Base-by-base conservation (phyloP, 495 filamentous ascomycete genomes). In the Penicillium lividum region DNA sequence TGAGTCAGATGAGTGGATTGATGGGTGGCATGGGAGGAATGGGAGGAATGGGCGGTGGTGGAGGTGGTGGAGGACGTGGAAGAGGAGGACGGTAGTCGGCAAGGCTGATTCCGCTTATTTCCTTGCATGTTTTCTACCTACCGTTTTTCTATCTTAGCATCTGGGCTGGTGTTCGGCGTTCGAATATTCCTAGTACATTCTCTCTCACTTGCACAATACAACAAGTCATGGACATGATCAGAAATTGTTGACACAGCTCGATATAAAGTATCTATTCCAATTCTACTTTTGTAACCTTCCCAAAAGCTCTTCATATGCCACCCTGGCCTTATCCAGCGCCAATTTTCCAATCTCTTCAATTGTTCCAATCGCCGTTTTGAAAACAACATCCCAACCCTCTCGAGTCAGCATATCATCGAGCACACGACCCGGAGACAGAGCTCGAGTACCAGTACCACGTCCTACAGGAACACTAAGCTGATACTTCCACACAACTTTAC, bases 1-100 rank as follows among this genome's bases (percentile, higher is more conserved):
- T 93, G 89, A 87, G 87, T 77, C 88, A 90, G 60, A 89, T 92
- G 85, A 80, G 86, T 22, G 80, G 82, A 13, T 80, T 89, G 80
- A 83, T 85, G 79, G 84, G 87, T 29, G 86, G 85, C 28, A 68
- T 72, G 43, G 46, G 46, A 5, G 34, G 34, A 38, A 3, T 38
- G 11, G 10, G 10, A 11, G 46, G 46, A 5, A 48, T 28, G 22
- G 73, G 43, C 8, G 43, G 43, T 15, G 46, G 27, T 48, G 46
- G 46, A 16, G 46, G 74, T 28, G 69, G 69, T 54, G 73, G 73
- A 54, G 63, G 74, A 36, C 69, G 71, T 60, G 75, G 75, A 59
- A 43, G 74, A 48, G 74, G 77, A 54, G 74, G 77, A 55, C 70
- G 76, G 61, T 80, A 69, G 66, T 61, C 42, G 11, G 22, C 27